Evolutionary conservation across 352 stramenopile genomes (phyloP).

Genomic region (Globisporangium barbulae): DNA sequence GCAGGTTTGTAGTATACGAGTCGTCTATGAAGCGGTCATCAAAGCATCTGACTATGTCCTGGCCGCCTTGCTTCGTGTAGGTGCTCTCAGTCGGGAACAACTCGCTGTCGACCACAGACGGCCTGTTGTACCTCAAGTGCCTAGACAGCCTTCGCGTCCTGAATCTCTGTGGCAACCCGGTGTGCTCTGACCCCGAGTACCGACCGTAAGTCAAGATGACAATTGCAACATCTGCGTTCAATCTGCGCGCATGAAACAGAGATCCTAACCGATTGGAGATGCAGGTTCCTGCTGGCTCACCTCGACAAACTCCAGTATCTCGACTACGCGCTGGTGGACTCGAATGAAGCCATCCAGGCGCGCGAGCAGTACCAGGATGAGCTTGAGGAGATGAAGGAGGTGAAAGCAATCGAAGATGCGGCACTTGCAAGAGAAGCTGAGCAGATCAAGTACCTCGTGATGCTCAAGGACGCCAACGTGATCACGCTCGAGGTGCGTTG

Average conservation of each 20-base stretch:
- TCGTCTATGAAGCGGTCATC: too few relatives aligned
- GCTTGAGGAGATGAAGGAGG: slow-evolving; percentile 76
- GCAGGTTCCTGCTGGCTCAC: slow-evolving; percentile 85
- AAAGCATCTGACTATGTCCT: background rate
- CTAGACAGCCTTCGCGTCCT: slow-evolving; percentile 89
- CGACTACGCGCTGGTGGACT: slow-evolving; percentile 90
- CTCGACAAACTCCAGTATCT: slow-evolving; percentile 92
- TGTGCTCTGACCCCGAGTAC: slow-evolving; percentile 91
- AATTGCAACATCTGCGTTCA: too few relatives aligned
- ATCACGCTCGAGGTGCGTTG: slow-evolving; percentile 70
- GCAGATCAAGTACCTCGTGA: slow-evolving; percentile 72
- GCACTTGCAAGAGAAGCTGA: slow-evolving; percentile 70
- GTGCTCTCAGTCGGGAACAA: slow-evolving; percentile 94
- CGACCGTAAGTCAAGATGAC: slow-evolving; percentile 41
- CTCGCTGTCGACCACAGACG: slow-evolving; percentile 70
- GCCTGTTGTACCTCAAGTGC: slow-evolving; percentile 71
- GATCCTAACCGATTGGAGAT: slow-evolving; percentile 8
- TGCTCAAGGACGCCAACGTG: slow-evolving; percentile 86
- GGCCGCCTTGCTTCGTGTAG: slow-evolving; percentile 13
- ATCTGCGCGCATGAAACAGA: too few relatives aligned
- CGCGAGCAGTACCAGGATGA: slow-evolving; percentile 91
- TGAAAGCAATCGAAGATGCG: slow-evolving; percentile 85
- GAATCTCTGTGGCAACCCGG: slow-evolving; percentile 91
- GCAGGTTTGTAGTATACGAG: slow-evolving; percentile 35
- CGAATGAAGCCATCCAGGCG: slow-evolving; percentile 68